A percentile compares a stretch with the other conserved stretches of the same genome.
Evolutionary conservation across 2,329 filamentous ascomycete species (phyloP).

Genomic region (Penicillium olsonii): DNA sequence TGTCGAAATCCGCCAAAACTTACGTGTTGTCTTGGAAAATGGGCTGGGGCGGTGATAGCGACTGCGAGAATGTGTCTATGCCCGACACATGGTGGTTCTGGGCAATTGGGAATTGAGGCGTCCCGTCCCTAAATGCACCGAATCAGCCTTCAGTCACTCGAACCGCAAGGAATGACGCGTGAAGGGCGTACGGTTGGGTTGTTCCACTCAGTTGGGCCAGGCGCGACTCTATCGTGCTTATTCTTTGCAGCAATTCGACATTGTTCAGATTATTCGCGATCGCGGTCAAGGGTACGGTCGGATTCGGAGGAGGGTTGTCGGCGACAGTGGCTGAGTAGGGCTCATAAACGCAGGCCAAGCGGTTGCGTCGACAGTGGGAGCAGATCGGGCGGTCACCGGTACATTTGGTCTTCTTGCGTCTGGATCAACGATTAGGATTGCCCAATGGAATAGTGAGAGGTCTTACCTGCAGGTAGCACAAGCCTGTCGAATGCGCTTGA

Average conservation of each 20-base stretch:
- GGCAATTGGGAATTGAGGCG: background rate
- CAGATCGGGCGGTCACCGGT: constrained; percentile 28
- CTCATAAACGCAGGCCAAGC: constrained; percentile 27
- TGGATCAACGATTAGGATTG: constrained; percentile 2
- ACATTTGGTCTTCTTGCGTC: constrained; percentile 29
- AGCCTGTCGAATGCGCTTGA: constrained; percentile 32
- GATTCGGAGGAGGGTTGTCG: background rate
- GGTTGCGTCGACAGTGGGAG: constrained; percentile 29
- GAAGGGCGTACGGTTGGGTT: background rate
- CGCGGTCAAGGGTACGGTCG: background rate
- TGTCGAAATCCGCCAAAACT: background rate
- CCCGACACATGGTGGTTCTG: background rate
- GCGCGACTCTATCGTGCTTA: constrained; percentile 25
- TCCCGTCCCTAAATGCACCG: background rate
- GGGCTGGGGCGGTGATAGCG: background rate
- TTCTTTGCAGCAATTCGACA: constrained; percentile 20
- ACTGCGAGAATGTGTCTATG: background rate
- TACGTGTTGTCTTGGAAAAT: constrained; percentile 3
- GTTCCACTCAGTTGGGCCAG: constrained; percentile 22
- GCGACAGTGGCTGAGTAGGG: constrained; percentile 22
- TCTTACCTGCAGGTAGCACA: constrained; percentile 32
- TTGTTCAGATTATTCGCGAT: constrained; percentile 2
- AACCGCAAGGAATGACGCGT: background rate
- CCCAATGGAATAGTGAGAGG: background rate
- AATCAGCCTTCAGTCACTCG: background rate